These are phyloP conservation scores for Ophiocordyceps camponoti-saundersi DNA, from an alignment of 2,329 filamentous ascomycete species.

Conservation along the genomic window DNA sequence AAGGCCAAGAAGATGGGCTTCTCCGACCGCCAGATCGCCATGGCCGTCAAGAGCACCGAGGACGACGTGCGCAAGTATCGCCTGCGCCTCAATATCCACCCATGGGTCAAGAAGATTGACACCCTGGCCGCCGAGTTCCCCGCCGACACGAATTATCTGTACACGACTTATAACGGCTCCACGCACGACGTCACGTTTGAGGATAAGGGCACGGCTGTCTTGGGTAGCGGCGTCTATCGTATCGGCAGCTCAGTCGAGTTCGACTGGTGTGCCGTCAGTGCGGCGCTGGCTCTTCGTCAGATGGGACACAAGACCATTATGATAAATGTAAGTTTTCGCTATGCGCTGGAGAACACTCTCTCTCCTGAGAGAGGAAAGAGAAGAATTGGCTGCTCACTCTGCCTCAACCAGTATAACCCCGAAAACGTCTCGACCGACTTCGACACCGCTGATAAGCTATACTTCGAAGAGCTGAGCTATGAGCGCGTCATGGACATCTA, in stretches of 20 bases:
- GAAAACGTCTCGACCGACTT: conserved; percentile 86
- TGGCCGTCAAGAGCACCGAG: conserved; percentile 90
- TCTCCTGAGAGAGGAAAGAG: too few relatives aligned
- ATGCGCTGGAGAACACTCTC: too few relatives aligned
- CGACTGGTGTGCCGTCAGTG: conserved; percentile 94
- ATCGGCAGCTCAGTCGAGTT: conserved; percentile 98
- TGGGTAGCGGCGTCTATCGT: conserved; percentile 89
- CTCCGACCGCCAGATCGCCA: conserved; percentile 81
- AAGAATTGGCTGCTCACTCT: too few relatives aligned
- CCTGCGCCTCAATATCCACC: conserved; percentile 71
- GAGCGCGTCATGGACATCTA: conserved; percentile 92
- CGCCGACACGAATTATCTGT: conserved; percentile 87
- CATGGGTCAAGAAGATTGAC: conserved; percentile 95
- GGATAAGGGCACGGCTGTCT: conserved; percentile 88
- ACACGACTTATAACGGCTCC: conserved; percentile 85
- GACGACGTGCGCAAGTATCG: conserved; percentile 70
- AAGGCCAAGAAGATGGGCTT: conserved; percentile 90
- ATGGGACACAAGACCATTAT: conserved; percentile 87
- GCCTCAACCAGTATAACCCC: conserved; percentile 45
- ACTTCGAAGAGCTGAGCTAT: conserved; percentile 89
- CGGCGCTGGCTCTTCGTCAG: conserved; percentile 76
- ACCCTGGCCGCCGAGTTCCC: conserved; percentile 97
- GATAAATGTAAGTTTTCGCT: conserved; percentile 40
- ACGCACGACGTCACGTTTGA: conserved; percentile 73
- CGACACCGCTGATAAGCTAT: conserved; percentile 83